A percentile compares a stretch with the other conserved stretches of the same genome.
Evolutionary conservation across 2,329 filamentous ascomycete species (phyloP).

Genomic region (Lojkania enalia): DNA sequence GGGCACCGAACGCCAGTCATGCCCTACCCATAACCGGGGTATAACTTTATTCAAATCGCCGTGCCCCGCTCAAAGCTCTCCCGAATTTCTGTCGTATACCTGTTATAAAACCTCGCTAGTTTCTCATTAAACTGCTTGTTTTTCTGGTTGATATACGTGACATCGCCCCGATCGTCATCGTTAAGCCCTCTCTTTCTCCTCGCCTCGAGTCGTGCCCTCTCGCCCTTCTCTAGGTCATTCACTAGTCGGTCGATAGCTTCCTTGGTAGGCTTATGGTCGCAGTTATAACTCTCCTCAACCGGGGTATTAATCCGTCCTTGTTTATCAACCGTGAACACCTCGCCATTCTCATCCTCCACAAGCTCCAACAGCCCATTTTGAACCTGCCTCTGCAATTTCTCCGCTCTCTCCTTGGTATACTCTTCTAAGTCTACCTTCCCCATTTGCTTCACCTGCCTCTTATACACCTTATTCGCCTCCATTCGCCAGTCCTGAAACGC

Average conservation of each 20-base stretch:
- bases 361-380: conserved; percentile 85
- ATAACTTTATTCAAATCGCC: conserved; percentile 70
- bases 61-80: conserved; percentile 98
- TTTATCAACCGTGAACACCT: conserved; percentile 90
- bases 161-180: conserved; percentile 83
- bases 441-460: conserved; percentile 80
- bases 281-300: conserved; percentile 77
- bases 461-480: conserved; percentile 91
- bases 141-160: conserved; percentile 99
- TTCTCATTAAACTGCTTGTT: conserved; percentile 99
- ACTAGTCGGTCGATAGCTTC: conserved; percentile 87
- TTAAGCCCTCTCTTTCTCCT: conserved; percentile 75
- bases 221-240: conserved; percentile 81
- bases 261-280: conserved; percentile 83
- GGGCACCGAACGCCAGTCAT: no score
- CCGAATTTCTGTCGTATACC: conserved; percentile 95
- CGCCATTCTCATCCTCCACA: conserved; percentile 85
- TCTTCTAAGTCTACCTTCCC: conserved; percentile 71
- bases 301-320: conserved; percentile 90
- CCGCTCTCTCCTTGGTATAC: conserved; percentile 87
- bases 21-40: no score
- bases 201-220: conserved; percentile 85
- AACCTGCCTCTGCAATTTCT: conserved; percentile 81
- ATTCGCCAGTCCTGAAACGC: conserved; percentile 87
- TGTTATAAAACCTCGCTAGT: conserved; percentile 93